phyloP scores from a whole-genome alignment of 305 asterid species.

The Fraxinus paxiana region DNA sequence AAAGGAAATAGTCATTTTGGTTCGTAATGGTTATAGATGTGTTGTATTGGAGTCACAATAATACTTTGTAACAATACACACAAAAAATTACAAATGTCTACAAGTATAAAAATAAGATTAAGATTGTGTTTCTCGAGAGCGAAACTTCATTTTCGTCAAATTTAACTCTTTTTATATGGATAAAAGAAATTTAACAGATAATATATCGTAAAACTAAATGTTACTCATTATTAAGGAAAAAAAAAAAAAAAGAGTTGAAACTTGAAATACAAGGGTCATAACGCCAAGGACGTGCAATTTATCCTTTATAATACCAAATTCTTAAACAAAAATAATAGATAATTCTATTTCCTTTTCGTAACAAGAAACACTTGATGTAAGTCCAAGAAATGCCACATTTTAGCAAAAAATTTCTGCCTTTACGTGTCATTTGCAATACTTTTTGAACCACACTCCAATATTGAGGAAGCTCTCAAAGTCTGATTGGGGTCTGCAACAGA shows the following conservation, averaged over 20 bases:
- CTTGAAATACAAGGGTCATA: not conserved
- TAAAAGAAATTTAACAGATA: not conserved
- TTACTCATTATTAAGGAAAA: not conserved
- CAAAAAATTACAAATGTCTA: not conserved
- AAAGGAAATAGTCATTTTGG: not conserved
- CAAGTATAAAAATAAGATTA: not conserved
- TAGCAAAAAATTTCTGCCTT: not conserved
- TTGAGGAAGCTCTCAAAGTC: constrained; percentile 74
- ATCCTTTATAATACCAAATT: not conserved
- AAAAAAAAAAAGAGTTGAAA: not conserved
- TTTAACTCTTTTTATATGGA: not conserved
- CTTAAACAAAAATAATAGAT: not conserved
- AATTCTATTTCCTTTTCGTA: not conserved
- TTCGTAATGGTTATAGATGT: not conserved
- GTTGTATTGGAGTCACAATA: not conserved
- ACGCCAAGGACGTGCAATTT: not conserved
- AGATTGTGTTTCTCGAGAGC: not conserved
- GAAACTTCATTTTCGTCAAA: not conserved
- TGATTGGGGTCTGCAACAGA: constrained; percentile 59
- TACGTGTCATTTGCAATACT: constrained; percentile 43
- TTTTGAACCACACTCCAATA: constrained; percentile 71
- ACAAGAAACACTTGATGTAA: not conserved
- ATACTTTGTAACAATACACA: not conserved
- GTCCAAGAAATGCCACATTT: not conserved
- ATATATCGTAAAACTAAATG: not conserved